phyloP scores from a whole-genome alignment of 345 rosid species.

The Camelina neglecta region DNA sequence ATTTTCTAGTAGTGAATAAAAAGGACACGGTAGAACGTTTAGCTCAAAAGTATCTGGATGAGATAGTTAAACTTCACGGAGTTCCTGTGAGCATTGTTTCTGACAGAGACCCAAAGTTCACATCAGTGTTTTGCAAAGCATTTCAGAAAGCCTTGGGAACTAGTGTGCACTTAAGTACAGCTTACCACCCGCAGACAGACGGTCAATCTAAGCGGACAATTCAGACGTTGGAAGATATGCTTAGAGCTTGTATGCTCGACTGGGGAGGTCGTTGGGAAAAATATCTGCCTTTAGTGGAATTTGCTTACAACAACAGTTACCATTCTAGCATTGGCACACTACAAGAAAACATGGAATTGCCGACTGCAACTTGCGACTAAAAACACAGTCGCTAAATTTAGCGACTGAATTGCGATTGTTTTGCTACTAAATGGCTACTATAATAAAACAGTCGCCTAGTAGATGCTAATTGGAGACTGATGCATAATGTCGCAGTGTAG shows the following conservation, averaged over 20 bases:
- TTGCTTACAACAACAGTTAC: background rate
- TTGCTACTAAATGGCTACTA: too few species aligned
- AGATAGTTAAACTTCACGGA: background rate
- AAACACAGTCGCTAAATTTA: too few species aligned
- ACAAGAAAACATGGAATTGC: too few species aligned
- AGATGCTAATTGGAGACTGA: too few species aligned
- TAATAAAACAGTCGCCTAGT: too few species aligned
- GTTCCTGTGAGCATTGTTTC: background rate
- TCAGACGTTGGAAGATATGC: background rate
- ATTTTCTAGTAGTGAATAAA: background rate
- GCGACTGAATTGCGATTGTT: too few species aligned
- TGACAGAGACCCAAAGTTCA: background rate
- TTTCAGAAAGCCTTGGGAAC: background rate
- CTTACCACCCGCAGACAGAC: background rate
- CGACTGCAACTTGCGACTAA: too few species aligned
- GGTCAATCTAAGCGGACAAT: background rate
- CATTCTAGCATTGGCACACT: background rate
- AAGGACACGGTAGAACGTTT: background rate
- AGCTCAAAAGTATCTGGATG: background rate
- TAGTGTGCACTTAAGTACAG: background rate
- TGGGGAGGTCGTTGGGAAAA: background rate
- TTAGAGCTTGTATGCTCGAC: background rate
- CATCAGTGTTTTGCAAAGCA: background rate
- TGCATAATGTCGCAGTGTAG: too few species aligned
- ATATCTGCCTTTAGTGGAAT: background rate